Evolutionary conservation across 495 filamentous ascomycete species (phyloP), one percentile per base, ranked within the genome.

Genomic region (Letharia lupina): DNA sequence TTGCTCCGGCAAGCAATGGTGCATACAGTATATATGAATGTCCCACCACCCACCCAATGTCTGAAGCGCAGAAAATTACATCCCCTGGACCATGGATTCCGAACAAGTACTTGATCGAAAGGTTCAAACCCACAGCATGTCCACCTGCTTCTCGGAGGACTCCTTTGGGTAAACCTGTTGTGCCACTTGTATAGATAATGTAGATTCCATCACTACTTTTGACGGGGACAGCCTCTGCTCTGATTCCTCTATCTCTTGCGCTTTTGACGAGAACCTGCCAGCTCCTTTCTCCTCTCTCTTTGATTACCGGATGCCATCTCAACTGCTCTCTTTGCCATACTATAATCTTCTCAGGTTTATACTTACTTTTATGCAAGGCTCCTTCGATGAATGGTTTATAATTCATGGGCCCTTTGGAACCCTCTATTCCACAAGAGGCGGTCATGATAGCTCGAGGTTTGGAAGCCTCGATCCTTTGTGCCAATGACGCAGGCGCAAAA

Each of bases 341-440:
- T 35, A 95, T 80, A 1, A 87, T 83, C 70, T 82, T 84, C 45
- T 80, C 76, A 2, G 89, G 89, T 69, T 88, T 89, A 75, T 85
- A 83, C 39, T 68, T 70, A 58, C 86, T 86, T 23, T 83, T 71
- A 47, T 74, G 65, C 41, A 89, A 78, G 3, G 87, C 89, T n/a
- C 85, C 86, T 67, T 86, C 81, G 28, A 96, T 81, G 62, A 91
- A 84, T 0, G 84, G 82, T 64, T 85, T 84, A 71, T 96, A 96
- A 13, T 79, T 69, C 69, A 87, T 80, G 8, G 89, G 85, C 2
- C 86, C 87, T 72, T 96, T 95, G 63, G 80, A 80, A 12, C 93
- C 93, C 69, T 97, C 93, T 59, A 96, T 93, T 10, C 93, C 93
- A 75, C 93, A 97, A 4, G 89, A 93, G 4, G 93, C 91, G 6